phyloP scores from a whole-genome alignment of 139 green algal genomes.

The Chlorella ohadii region DNA sequence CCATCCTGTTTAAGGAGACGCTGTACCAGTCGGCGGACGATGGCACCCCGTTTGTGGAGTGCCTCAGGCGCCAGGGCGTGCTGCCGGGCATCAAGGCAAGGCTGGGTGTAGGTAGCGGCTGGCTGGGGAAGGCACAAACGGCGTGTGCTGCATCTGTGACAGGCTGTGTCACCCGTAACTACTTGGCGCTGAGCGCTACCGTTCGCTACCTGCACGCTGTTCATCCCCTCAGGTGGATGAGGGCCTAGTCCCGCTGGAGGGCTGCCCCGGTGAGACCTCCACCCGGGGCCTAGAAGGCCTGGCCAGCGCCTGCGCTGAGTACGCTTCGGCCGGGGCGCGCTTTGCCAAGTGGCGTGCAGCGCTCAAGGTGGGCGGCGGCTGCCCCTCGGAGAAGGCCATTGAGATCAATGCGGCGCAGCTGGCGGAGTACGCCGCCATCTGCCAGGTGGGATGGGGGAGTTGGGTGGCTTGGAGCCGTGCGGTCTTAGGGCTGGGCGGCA shows the following conservation, averaged over 20 bases:
- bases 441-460: slow-evolving; percentile 63
- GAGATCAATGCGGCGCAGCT: slow-evolving; percentile 87
- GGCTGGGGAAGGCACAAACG: too few species aligned
- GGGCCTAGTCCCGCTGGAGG: slow-evolving; percentile 80
- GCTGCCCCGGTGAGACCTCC: slow-evolving; percentile 78
- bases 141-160: too few species aligned
- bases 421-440: slow-evolving; percentile 91
- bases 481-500: too few species aligned
- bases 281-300: slow-evolving; percentile 90
- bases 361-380: slow-evolving; percentile 67
- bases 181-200: too few species aligned
- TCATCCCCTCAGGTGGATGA: slow-evolving; percentile 71
- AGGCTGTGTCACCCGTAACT: too few species aligned
- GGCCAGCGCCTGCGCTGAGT: slow-evolving; percentile 68
- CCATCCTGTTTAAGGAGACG: slow-evolving; percentile 96
- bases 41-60: slow-evolving; percentile 78
- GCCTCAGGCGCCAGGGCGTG: slow-evolving; percentile 71
- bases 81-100: slow-evolving; percentile 86
- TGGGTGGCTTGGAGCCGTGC: not conserved
- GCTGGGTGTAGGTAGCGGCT: too few species aligned
- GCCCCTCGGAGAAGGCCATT: slow-evolving; percentile 73
- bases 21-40: slow-evolving; percentile 73
- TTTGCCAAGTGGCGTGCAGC: slow-evolving; percentile 97
- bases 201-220: too few species aligned
- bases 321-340: slow-evolving; percentile 51